These are phyloP conservation scores for Kwoniella shivajii DNA, from an alignment of 1,284 basidiomycete genomes.

Conservation along the genomic window DNA sequence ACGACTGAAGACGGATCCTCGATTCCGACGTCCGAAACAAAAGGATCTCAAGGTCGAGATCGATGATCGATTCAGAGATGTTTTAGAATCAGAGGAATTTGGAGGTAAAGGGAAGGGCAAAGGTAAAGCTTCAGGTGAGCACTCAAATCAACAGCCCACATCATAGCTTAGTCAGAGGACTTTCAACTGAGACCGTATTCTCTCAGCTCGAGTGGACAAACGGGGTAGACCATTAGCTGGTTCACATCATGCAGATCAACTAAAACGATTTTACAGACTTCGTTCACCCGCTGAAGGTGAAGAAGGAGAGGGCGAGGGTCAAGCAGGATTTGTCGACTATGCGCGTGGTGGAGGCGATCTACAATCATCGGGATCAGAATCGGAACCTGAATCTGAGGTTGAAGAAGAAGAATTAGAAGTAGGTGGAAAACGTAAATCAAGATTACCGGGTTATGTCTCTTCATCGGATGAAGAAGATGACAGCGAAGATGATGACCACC, in stretches of 20 bases:
- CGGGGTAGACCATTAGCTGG: conserved; percentile 78
- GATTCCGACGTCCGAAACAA: conserved; percentile 83
- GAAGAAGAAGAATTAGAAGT: conserved; percentile 57
- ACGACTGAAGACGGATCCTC: conserved; percentile 84
- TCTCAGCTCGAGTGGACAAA: conserved; percentile 78
- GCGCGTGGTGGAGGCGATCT: conserved; percentile 85
- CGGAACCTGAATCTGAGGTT: conserved; percentile 61
- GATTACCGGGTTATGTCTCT: conserved; percentile 38
- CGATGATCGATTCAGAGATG: conserved; percentile 89
- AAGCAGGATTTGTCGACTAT: conserved; percentile 64
- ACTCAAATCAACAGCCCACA: not conserved
- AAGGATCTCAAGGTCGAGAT: conserved; percentile 80
- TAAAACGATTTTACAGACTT: conserved; percentile 81
- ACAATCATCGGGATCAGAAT: conserved; percentile 76
- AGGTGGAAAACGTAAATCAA: conserved; percentile 49
- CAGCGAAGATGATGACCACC: conserved; percentile 53
- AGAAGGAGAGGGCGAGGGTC: conserved; percentile 53
- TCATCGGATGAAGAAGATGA: conserved; percentile 52
- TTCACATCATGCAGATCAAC: conserved; percentile 70
- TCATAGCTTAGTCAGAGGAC: not conserved
- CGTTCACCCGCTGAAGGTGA: conserved; percentile 52
- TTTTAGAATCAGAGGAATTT: conserved; percentile 63
- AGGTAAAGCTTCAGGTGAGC: conserved; percentile 34
- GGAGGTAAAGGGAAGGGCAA: conserved; percentile 53
- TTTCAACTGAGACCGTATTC: not conserved